A percentile compares a stretch with the other conserved stretches of the same genome.
phyloP scores from a whole-genome alignment of 2,329 filamentous ascomycete species.

The Sphaceloma murrayae region DNA sequence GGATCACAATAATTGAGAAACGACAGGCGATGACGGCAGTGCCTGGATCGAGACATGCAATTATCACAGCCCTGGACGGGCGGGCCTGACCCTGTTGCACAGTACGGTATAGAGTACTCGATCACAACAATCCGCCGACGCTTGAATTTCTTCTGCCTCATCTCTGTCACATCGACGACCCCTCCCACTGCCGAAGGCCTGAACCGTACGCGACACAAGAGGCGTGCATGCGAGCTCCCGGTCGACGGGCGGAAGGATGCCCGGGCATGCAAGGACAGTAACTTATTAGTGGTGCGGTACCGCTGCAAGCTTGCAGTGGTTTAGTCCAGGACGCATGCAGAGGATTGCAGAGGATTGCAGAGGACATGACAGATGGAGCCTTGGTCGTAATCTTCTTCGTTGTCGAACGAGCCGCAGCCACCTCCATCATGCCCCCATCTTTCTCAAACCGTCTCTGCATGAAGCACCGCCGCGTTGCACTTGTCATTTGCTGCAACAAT shows the following conservation, averaged over 20 bases:
- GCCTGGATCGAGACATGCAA: no score
- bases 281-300: no score
- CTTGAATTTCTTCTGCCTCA: background rate
- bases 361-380: background rate
- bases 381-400: background rate
- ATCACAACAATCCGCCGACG: background rate
- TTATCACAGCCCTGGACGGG: no score
- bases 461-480: background rate
- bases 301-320: no score
- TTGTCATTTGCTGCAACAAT: slow-evolving; percentile 13
- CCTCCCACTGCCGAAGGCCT: background rate
- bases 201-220: background rate
- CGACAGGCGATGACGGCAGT: no score
- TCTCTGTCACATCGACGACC: background rate
- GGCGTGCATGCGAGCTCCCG: background rate
- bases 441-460: slow-evolving; percentile 14
- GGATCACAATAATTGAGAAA: no score
- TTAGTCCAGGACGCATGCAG: no score
- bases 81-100: no score
- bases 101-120: no score
- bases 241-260: background rate
- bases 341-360: no score
- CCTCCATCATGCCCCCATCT: slow-evolving; percentile 11
- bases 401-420: slow-evolving; percentile 12
- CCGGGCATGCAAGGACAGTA: no score